Evolutionary conservation across 768 basidiomycete species (phyloP), one percentile per base, ranked within the genome.

Genomic region (Ramaria sp.): DNA sequence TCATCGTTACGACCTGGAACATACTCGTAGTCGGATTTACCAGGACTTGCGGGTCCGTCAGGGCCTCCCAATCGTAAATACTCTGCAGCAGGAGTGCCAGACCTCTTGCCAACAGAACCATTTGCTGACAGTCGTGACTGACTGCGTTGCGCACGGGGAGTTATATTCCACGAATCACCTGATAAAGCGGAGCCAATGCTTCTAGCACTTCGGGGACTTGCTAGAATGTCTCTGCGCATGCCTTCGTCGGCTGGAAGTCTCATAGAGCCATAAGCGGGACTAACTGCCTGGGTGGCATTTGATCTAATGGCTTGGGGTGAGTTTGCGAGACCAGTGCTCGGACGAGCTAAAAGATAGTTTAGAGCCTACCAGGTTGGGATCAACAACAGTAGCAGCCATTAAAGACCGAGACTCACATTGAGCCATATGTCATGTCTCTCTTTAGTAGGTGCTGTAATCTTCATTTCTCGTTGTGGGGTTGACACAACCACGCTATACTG

Each of bases 381-480:
- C 51, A 61, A 58, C 60, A 54, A 51, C 42, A 31, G 58, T 55
- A 41, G 39, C 55, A 58, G 33, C 12, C 56, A 24, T 58, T 59
- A 50, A 57, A 30, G 42, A 57, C 24, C 11, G 34, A 39, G 5
- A 73, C 83, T 59, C 69, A 93, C 92, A 70, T 84, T 88, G 53
- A 91, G 74, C 96, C 96, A 99, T 59, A 97, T 92, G 63, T 98
- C 94, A 66, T 99, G 96, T 54, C 94, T 78, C 62, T 98, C 96
- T 67, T 90, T 89, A 7, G 86, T 94, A 1, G 88, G 86, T 6
- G 93, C 93, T n/a, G 96, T 98, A 65, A 99, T 86, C 74, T 96
- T 95, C 83, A 98, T 96, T 71, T 99, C 96, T 58, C 95, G 79
- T 60, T 92, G 88, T 11, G 91, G 88, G 0, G 94, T 96, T 22